Evolutionary conservation across 2,329 filamentous ascomycete species (phyloP).

Genomic region (Aspergillus alliaceus): DNA sequence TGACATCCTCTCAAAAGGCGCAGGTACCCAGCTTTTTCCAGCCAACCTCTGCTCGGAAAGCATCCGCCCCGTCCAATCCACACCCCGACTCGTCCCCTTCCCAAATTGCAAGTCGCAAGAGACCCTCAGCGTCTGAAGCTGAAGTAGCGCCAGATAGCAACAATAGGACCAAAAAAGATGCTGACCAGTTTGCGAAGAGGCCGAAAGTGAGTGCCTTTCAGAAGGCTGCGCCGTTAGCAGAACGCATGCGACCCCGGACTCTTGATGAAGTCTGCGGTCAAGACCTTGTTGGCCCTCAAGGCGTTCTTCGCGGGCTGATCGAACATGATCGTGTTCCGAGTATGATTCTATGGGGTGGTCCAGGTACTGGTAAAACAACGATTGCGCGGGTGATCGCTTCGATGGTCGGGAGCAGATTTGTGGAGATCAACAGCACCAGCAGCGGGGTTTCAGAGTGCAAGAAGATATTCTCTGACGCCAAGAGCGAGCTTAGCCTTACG

Average conservation of each 20-base stretch:
- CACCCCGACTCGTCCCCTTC: slow-evolving; percentile 24
- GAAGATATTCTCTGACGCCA: slow-evolving; percentile 83
- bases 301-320: slow-evolving; percentile 84
- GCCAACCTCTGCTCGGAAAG: slow-evolving; percentile 49
- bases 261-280: slow-evolving; percentile 89
- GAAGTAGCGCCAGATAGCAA: slow-evolving; percentile 22
- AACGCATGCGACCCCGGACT: slow-evolving; percentile 83
- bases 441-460: slow-evolving; percentile 88
- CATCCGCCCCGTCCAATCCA: slow-evolving; percentile 27
- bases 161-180: slow-evolving; percentile 18
- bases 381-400: slow-evolving; percentile 88
- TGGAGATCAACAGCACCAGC: slow-evolving; percentile 93
- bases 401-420: slow-evolving; percentile 78
- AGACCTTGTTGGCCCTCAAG: slow-evolving; percentile 79
- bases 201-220: slow-evolving; percentile 63
- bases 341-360: slow-evolving; percentile 78
- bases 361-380: slow-evolving; percentile 57
- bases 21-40: slow-evolving; percentile 57
- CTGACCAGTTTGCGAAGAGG: slow-evolving; percentile 59
- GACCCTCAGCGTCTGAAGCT: slow-evolving; percentile 29
- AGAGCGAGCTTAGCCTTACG: slow-evolving; percentile 74
- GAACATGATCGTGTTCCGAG: slow-evolving; percentile 83
- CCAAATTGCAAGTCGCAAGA: slow-evolving; percentile 31
- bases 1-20: slow-evolving; percentile 37
- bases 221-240: slow-evolving; percentile 79